Evolutionary conservation across 75 land plant genomes (phyloP).

Genomic region (Sequoia sempervirens): DNA sequence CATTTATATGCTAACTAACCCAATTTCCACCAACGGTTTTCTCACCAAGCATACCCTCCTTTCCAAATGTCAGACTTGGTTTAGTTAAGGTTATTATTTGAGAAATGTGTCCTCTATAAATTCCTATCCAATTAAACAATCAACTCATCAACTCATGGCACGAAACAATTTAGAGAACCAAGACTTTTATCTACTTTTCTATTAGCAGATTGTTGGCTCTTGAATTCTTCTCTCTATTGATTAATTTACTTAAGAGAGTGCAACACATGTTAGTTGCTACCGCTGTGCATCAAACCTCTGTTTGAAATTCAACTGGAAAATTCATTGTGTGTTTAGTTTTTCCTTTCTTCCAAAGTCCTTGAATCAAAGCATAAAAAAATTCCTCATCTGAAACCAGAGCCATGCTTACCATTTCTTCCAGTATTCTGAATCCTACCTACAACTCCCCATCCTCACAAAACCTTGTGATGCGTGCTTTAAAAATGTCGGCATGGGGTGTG

Average conservation of each 20-base stretch:
- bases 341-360: conserved; percentile 22
- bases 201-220: not conserved
- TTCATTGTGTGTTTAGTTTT: conserved; percentile 19
- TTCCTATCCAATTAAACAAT: not conserved
- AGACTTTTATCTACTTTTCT: not conserved
- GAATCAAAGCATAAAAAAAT: conserved; percentile 23
- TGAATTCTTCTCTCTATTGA: not conserved
- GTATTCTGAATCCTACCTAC: conserved; percentile 42
- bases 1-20: not conserved
- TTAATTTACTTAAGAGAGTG: not conserved
- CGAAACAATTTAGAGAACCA: not conserved
- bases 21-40: not conserved
- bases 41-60: not conserved
- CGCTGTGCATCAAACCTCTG: conserved; percentile 12
- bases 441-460: conserved; percentile 44
- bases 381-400: conserved; percentile 24
- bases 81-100: not conserved
- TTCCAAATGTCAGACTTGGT: not conserved
- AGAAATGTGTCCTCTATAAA: not conserved
- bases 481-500: conserved; percentile 26
- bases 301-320: conserved; percentile 18
- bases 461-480: conserved; percentile 30
- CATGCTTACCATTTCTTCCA: conserved; percentile 47
- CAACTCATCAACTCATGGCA: not conserved
- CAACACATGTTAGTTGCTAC: not conserved